These are phyloP conservation scores for Leptographium radiaticola DNA, from an alignment of 2,329 filamentous ascomycete genomes.

Conservation along the genomic window DNA sequence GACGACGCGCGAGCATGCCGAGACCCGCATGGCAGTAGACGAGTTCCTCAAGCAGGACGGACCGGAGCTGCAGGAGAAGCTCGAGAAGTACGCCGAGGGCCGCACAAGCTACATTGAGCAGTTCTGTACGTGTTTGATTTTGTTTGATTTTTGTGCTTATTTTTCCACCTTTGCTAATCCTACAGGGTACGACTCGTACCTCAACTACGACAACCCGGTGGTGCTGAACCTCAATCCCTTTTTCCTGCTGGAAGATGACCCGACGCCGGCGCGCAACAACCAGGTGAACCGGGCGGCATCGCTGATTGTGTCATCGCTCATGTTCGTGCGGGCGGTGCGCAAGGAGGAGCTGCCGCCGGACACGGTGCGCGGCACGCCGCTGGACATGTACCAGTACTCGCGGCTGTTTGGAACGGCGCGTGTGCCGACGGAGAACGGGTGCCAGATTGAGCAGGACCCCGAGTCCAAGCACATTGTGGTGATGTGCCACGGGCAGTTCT, in stretches of 20 bases:
- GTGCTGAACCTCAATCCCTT: constrained; percentile 97
- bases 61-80: constrained; percentile 70
- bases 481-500: constrained; percentile 88
- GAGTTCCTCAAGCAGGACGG: constrained; percentile 78
- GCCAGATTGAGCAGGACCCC: constrained; percentile 89
- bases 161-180: not conserved
- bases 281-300: constrained; percentile 92
- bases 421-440: constrained; percentile 87
- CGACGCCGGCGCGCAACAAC: constrained; percentile 89
- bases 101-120: constrained; percentile 97
- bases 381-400: constrained; percentile 98
- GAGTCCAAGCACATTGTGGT: constrained; percentile 89
- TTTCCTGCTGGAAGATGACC: constrained; percentile 93
- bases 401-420: constrained; percentile 88
- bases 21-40: constrained; percentile 65
- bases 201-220: constrained; percentile 96
- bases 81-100: constrained; percentile 80
- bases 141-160: not conserved
- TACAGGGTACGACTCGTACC: constrained; percentile 92
- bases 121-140: constrained; percentile 60
- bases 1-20: constrained; percentile 63
- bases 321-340: constrained; percentile 84
- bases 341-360: constrained; percentile 90
- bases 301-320: constrained; percentile 75
- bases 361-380: constrained; percentile 64